Evolutionary conservation across 2,329 filamentous ascomycete genomes (phyloP), one percentile per base, ranked within the genome.

Genomic region (Aphanocladium album): DNA sequence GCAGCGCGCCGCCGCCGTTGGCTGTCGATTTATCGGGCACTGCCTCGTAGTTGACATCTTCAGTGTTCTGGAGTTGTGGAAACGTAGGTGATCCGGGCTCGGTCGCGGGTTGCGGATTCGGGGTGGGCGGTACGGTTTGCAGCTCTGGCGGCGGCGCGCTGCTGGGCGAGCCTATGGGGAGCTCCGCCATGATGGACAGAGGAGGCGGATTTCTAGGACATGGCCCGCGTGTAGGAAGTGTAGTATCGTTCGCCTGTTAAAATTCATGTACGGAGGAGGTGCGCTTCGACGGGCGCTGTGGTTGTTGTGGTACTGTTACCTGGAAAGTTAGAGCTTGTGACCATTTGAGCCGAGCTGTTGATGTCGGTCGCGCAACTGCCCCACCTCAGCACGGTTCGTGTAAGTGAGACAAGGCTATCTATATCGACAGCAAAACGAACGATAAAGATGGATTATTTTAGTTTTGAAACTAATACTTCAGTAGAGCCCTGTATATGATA

Each of bases 1-100:
- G 57, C 83, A 51, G 83, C 63, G 83, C 81, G 63, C 84, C 81
- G 59, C 80, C 35, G 17, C 30, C 23, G 16, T 56, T 51, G 14
- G 47, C 37, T 1, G 37, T 35, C 2, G 30, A 30, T 11, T 54
- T 57, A 23, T 19, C 37, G n/a, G 25, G 2, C 14, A 9, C 37
- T 1, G 33, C 5, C 9, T 51, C 52, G n/a, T 6, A 17, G 39
- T 68, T 70, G 30, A 67, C 64, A 8, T 70, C 66, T 54, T 73
- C 72, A 61, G 75, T 72, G 56, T 76, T 72, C 50, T 73, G 73
- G 8, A 76, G 68, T 16, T 71, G 64, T 4, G 74, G 73, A 41
- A 76, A 76, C 23, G 68, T 69, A 2, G 71, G 71, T 52, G 66
- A 65, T 50, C 67, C 63, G 35, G 62, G 57, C 41, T 54, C 49